Evolutionary conservation across 2,329 filamentous ascomycete genomes (phyloP), one percentile per base, ranked within the genome.

Genomic region (Colletotrichum sp.): DNA sequence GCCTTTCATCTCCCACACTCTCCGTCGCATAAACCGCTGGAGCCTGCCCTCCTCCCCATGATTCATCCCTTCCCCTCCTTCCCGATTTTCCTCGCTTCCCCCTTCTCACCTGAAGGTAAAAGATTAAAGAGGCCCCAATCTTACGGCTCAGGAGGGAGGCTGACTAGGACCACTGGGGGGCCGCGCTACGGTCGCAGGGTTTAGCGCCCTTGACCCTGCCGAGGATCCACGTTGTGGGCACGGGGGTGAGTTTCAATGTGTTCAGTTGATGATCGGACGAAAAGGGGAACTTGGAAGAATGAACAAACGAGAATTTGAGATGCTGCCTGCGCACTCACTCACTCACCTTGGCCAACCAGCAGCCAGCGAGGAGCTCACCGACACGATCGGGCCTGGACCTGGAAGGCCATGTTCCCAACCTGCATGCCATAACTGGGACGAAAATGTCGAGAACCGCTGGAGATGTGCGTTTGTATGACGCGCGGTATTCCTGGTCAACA

Each of bases 201-300:
- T 72, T 72, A 68, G 73, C 73, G 69, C 73, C 69, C 73, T 63
- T 72, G 69, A 75, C 73, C 73, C 73, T 72, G 69, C 57, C 15
- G 13, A 32, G 39, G 69, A 75, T 68, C 73, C 73, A 72, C 63
- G 63, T 57, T 52, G 73, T 75, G 73, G 73, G 39, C 63, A 72
- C 63, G 72, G 68, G 69, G 68, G 52, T 72, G 34, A 63, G 57
- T 75, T 67, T 67, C 63, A 68, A 72, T 63, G 68, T 72, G 55
- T 75, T 59, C 55, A 72, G 68, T 72, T 72, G 72, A 72, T 63
- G 55, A 72, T 64, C 55, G 44, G 73, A 72, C 69, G 73, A 72
- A 64, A 61, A 48, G 63, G 32, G 39, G 61, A 57, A 34, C 67
- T 36, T 72, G 25, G 32, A 72, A 57, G 16, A 61, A 34, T 48